Conservation (phyloP, 257 asterid species). For the Datura wrightii region DNA sequence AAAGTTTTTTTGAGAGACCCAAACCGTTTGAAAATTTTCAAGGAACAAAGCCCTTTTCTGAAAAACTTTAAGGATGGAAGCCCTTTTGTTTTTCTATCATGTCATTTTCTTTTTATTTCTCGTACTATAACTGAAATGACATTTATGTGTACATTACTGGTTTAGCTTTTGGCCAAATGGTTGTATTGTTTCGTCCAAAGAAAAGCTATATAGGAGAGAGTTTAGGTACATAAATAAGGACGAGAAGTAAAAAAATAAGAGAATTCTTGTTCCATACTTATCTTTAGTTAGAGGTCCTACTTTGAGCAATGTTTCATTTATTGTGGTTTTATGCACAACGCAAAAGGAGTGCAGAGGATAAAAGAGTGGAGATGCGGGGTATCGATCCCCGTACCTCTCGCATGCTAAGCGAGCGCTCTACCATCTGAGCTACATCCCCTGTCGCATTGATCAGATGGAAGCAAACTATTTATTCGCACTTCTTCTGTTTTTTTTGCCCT, state of each 20-base stretch:
- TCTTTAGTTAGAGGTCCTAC: too few relatives aligned
- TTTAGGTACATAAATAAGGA: not conserved
- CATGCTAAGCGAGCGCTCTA: conserved; percentile 51
- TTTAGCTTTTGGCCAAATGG: not conserved
- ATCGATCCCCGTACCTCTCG: conserved; percentile 61
- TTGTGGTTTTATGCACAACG: too few relatives aligned
- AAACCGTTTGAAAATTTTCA: not conserved
- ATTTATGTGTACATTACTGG: not conserved
- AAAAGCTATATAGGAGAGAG: not conserved
- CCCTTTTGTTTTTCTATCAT: not conserved
- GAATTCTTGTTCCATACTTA: too few relatives aligned
- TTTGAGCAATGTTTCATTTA: too few relatives aligned
- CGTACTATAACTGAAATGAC: not conserved
- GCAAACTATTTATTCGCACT: too few relatives aligned
- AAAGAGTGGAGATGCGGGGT: conserved; percentile 54
- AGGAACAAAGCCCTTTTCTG: not conserved
- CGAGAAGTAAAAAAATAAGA: too few relatives aligned
- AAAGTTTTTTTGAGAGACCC: not conserved
- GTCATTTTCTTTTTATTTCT: not conserved
- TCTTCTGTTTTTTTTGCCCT: not conserved
- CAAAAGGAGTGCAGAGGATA: too few relatives aligned
- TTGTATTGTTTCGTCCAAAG: not conserved
- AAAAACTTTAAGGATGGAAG: not conserved
- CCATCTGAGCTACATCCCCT: conserved; percentile 77
- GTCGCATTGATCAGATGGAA: too few relatives aligned